A percentile compares a stretch with the other conserved stretches of the same genome.
phyloP scores from a whole-genome alignment of 1,284 basidiomycete species.

The Peniophora sp. region DNA sequence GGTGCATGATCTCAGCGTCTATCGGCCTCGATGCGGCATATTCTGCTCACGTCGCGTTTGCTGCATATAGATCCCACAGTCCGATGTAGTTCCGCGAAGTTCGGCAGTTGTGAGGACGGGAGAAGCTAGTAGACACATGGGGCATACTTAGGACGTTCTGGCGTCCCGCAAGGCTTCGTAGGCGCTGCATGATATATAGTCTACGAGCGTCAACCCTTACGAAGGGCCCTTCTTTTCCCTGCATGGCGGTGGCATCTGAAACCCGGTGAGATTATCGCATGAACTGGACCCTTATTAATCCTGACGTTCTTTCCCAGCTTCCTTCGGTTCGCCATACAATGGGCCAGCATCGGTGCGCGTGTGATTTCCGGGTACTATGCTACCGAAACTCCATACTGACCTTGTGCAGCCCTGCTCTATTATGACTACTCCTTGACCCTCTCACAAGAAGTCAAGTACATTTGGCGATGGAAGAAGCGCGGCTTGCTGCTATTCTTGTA shows the following conservation, averaged over 20 bases:
- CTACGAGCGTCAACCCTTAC: too few species aligned
- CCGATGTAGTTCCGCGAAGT: too few species aligned
- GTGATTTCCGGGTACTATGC: neutral
- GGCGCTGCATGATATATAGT: too few species aligned
- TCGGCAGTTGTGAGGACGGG: too few species aligned
- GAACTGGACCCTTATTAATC: neutral
- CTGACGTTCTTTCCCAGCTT: neutral
- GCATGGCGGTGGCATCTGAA: neutral
- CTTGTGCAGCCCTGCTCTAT: constrained; percentile 1
- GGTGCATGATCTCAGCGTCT: too few species aligned
- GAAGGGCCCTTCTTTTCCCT: too few species aligned
- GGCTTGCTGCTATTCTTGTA: constrained; percentile 1
- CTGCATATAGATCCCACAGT: too few species aligned
- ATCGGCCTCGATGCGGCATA: too few species aligned
- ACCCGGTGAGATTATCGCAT: neutral
- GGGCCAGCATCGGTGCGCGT: constrained; percentile 3
- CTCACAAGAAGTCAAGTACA: constrained; percentile 2
- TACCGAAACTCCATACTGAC: neutral
- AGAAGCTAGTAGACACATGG: too few species aligned
- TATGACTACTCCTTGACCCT: constrained; percentile 6
- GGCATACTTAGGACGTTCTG: too few species aligned
- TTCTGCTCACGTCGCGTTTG: too few species aligned
- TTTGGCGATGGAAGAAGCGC: neutral
- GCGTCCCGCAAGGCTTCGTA: too few species aligned
- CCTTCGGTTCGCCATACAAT: constrained; percentile 3